Evolutionary conservation across 208 protist genomes (phyloP), one percentile per base, ranked within the genome.

Genomic region (Leishmania amazonensis): DNA sequence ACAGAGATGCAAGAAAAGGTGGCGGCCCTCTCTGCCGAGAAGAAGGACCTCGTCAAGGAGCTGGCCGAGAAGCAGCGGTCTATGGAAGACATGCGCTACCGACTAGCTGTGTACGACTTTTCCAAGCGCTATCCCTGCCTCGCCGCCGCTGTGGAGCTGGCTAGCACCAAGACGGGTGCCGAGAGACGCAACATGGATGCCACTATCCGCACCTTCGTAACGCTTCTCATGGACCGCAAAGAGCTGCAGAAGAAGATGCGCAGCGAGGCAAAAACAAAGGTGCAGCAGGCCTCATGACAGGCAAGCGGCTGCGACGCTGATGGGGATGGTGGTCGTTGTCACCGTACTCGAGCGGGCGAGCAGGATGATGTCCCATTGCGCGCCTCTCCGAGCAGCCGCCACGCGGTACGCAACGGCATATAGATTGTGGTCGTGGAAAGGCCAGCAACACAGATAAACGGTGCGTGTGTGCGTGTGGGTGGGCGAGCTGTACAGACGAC

Each of bases 71-170:
- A 81, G 70, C 67, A 79, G 64, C 79, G 86, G 15, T 84, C 67
- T 38, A 83, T 95, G 53, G 94, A 97, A 71, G 90, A 97, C 58
- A 82, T 93, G 45, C 87, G 88, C 72, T 97, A 95, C 81, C 86
- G 94, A 17, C 83, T 97, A 6, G 91, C 90, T 0, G 75, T 92
- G 51, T 76, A 87, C 75, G 92, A 96, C 57, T 95, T 91, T 79
- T 76, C 89, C 21, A 95, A 95, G 87, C 81, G 84, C 15, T 80
- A 93, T 70, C 83, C 87, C 0, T 58, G 81, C 6, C 80, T 97
- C 2, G 84, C 79, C 42, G 76, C 78, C 19, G 94, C 94, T 70
- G 38, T 95, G 19, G 87, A 87, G 65, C 83, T 91, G 64, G 86
- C 90, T 11, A 62, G 81, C 7, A 88, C 64, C 17, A 90, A 81